Percentiles rank a stretch among this genome's conserved stretches.
Conservation (phyloP, 352 stramenopile genomes). For the Phytopythium litorale region DNA sequence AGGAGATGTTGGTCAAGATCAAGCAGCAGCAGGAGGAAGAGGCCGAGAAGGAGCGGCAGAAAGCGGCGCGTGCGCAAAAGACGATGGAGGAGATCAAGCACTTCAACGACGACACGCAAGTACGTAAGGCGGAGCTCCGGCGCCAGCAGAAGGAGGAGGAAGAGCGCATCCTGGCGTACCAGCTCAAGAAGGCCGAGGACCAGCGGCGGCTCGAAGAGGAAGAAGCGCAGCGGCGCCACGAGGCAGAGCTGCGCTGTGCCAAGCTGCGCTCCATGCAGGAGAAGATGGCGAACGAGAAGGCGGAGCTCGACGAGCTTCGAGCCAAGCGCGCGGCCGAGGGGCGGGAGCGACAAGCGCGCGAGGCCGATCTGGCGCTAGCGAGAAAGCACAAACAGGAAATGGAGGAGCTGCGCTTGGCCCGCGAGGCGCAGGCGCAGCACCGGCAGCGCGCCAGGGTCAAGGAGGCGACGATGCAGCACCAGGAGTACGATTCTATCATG, state of each 20-base stretch:
- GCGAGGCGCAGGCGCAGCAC: conserved; percentile 68
- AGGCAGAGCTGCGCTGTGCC: conserved; percentile 69
- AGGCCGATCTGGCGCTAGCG: conserved; percentile 78
- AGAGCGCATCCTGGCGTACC: conserved; percentile 61
- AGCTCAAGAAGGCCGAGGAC: conserved; percentile 72
- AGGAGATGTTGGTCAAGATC: conserved; percentile 88
- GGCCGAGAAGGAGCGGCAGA: conserved; percentile 64
- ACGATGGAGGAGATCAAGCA: conserved; percentile 71
- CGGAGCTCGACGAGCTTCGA: conserved; percentile 91
- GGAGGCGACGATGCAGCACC: conserved; percentile 77
- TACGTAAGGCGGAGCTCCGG: conserved; percentile 51
- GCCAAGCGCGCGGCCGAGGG: conserved; percentile 88
- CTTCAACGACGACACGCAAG: conserved; percentile 60
- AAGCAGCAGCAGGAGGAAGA: conserved; percentile 65
- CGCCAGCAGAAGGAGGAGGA: conserved; percentile 81
- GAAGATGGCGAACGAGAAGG: conserved; percentile 83
- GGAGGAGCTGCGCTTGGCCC: conserved; percentile 58
- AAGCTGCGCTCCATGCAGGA: conserved; percentile 82
- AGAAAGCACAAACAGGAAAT: conserved; percentile 88
- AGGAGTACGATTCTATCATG: conserved; percentile 90
- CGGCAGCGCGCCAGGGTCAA: conserved; percentile 68
- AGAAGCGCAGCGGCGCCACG: conserved; percentile 53
- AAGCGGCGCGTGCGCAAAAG: conserved; percentile 45
- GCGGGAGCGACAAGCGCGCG: conserved; percentile 80
- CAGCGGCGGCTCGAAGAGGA: conserved; percentile 60